Conservation (phyloP, 2,329 filamentous ascomycete genomes). For the Volutella citrinella region DNA sequence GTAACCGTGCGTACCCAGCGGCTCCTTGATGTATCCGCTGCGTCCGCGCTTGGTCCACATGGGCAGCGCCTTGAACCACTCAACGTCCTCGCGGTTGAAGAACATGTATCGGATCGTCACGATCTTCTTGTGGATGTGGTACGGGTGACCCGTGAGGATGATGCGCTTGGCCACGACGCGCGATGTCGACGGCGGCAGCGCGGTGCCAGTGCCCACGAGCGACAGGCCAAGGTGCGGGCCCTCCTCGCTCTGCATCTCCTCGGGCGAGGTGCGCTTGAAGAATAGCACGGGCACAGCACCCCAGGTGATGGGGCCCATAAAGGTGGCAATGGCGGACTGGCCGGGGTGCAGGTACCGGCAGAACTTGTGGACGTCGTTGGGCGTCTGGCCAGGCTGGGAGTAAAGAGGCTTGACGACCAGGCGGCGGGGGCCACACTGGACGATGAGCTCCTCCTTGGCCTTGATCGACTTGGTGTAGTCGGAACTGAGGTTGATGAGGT, state of each 20-base stretch:
- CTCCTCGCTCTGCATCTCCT: slow-evolving; percentile 42
- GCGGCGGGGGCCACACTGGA: slow-evolving; percentile 86
- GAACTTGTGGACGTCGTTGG: slow-evolving; percentile 97
- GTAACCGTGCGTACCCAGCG: slow-evolving; percentile 95
- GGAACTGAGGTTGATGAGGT: slow-evolving; percentile 81
- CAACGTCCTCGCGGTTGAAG: slow-evolving; percentile 92
- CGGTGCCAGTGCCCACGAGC: slow-evolving; percentile 83
- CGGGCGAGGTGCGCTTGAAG: slow-evolving; percentile 62
- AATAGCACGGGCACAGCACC: slow-evolving; percentile 87
- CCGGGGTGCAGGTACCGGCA: slow-evolving; percentile 89
- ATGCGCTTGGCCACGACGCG: slow-evolving; percentile 92
- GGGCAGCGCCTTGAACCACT: slow-evolving; percentile 96
- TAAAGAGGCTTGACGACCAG: slow-evolving; percentile 88
- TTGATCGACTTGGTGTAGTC: slow-evolving; percentile 75
- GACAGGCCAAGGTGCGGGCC: slow-evolving; percentile 53
- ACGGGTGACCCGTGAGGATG: slow-evolving; percentile 91
- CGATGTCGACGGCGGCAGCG: slow-evolving; percentile 69
- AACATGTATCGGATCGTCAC: slow-evolving; percentile 99
- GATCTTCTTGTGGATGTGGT: slow-evolving; percentile 97
- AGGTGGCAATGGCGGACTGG: slow-evolving; percentile 82
- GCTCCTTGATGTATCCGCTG: slow-evolving; percentile 90
- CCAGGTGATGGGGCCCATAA: slow-evolving; percentile 90
- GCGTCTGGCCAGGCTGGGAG: slow-evolving; percentile 83
- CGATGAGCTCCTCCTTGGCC: slow-evolving; percentile 86
- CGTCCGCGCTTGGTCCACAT: slow-evolving; percentile 90